A percentile compares a stretch with the other conserved stretches of the same genome.
phyloP scores from a whole-genome alignment of 23 red algal genomes.

The Pyropia haitanensis region DNA sequence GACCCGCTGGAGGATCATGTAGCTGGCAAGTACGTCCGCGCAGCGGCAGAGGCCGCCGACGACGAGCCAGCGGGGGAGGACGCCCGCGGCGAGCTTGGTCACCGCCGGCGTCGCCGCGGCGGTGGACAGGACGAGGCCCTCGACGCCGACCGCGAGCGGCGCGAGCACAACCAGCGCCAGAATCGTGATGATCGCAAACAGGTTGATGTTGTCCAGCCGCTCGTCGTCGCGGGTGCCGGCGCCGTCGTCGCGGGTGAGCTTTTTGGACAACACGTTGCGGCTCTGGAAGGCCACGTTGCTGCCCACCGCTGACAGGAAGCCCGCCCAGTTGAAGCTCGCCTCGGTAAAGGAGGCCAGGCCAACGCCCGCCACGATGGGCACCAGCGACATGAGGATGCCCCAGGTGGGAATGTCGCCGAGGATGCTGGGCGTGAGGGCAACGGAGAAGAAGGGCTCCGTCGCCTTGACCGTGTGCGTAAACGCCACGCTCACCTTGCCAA shows the following conservation, averaged over 20 bases:
- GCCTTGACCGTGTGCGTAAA: conserved; percentile 98
- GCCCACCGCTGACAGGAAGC: conserved; percentile 78
- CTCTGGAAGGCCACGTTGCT: conserved; percentile 76
- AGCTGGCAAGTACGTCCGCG: conserved; percentile 63
- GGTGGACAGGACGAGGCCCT: conserved; percentile 27
- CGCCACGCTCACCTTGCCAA: conserved; percentile 77
- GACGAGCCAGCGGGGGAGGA: conserved; percentile 32
- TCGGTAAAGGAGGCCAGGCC: conserved; percentile 68
- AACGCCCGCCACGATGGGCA: conserved; percentile 93
- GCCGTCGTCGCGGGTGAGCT: conserved; percentile 34
- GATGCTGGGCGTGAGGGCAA: conserved; percentile 60
- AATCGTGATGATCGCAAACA: conserved; percentile 82
- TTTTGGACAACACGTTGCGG: conserved; percentile 80
- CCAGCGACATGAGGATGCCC: conserved; percentile 53
- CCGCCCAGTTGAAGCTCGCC: conserved; percentile 83
- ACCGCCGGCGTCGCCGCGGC: conserved; percentile 6
- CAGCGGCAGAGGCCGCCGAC: conserved; percentile 67
- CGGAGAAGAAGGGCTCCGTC: conserved; percentile 90
- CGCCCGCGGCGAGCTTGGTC: conserved; percentile 8
- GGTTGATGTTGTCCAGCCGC: conserved; percentile 73
- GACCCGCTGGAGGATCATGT: conserved; percentile 75
- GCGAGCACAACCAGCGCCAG: conserved; percentile 58
- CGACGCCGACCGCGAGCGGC: conserved; percentile 44
- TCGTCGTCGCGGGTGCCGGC: background rate
- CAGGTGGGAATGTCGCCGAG: conserved; percentile 75